Evolutionary conservation across 2,329 filamentous ascomycete genomes (phyloP).

Genomic region (Aspergillus awamori): DNA sequence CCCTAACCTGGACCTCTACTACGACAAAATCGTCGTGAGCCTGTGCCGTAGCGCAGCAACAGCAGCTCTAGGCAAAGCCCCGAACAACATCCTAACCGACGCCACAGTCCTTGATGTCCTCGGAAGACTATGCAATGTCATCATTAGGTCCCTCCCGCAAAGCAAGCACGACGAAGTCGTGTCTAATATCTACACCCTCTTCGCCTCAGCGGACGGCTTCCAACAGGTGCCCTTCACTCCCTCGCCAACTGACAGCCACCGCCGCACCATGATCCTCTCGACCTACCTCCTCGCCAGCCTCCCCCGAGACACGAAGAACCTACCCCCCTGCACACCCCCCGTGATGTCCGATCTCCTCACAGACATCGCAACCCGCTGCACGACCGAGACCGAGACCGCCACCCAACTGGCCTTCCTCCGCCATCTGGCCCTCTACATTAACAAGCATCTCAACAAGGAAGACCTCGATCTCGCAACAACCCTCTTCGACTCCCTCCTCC

Average conservation of each 20-base stretch:
- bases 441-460: slow-evolving; percentile 45
- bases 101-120: slow-evolving; percentile 60
- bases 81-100: slow-evolving; percentile 50
- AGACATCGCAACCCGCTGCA: slow-evolving; percentile 39
- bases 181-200: slow-evolving; percentile 59
- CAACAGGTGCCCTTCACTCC: slow-evolving; percentile 38
- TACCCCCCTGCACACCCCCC: slow-evolving; percentile 34
- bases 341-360: slow-evolving; percentile 40
- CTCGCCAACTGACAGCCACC: slow-evolving; percentile 36
- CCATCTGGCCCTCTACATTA: slow-evolving; percentile 45
- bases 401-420: slow-evolving; percentile 47
- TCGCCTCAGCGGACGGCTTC: slow-evolving; percentile 43
- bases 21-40: slow-evolving; percentile 54
- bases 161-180: slow-evolving; percentile 56
- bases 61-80: slow-evolving; percentile 36
- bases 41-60: slow-evolving; percentile 45
- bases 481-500: slow-evolving; percentile 38
- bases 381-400: slow-evolving; percentile 34
- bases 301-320: slow-evolving; percentile 38
- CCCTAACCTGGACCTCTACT: slow-evolving; percentile 50
- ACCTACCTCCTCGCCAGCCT: slow-evolving; percentile 61
- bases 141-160: slow-evolving; percentile 58
- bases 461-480: slow-evolving; percentile 35
- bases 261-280: slow-evolving; percentile 57
- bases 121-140: slow-evolving; percentile 62